Conservation (phyloP, 495 filamentous ascomycete species). For the Podospora anserina region DNA sequence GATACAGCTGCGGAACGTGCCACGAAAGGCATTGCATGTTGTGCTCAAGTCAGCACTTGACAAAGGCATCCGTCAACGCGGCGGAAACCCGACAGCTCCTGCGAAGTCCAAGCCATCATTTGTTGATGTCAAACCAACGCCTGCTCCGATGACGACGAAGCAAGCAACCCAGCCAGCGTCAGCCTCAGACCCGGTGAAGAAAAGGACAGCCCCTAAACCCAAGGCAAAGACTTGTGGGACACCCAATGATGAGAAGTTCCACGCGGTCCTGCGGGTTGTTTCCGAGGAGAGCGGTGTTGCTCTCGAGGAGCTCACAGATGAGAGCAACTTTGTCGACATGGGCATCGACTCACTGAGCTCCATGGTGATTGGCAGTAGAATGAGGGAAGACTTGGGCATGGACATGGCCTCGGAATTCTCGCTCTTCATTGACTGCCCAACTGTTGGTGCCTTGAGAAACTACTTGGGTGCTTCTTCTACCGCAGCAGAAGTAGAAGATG, state of each 20-base stretch:
- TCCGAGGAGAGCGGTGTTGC: constrained; percentile 18
- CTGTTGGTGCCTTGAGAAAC: constrained; percentile 18
- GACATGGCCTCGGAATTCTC: constrained; percentile 28
- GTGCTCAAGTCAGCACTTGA: not conserved
- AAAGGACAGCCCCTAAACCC: no score
- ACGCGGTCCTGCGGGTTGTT: constrained; percentile 2
- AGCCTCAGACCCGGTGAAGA: no score
- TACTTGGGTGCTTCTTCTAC: no score
- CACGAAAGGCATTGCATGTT: not conserved
- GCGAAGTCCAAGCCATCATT: no score
- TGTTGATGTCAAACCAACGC: no score
- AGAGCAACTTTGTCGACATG: constrained; percentile 38
- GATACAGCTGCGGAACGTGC: constrained; percentile 11
- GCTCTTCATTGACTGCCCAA: constrained; percentile 46
- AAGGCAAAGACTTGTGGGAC: no score
- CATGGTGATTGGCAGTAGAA: constrained; percentile 38
- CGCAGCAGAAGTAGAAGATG: no score
- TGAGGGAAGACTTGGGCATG: constrained; percentile 46
- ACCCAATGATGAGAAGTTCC: no score
- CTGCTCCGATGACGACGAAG: no score
- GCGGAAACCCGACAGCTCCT: no score
- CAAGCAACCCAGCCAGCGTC: no score
- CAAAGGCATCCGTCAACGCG: no score
- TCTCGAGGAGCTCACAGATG: constrained; percentile 14
- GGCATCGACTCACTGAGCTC: constrained; percentile 51